Evolutionary conservation across 441 rosid species (phyloP), one percentile per base, ranked within the genome.

Genomic region (Aleurites moluccanus): DNA sequence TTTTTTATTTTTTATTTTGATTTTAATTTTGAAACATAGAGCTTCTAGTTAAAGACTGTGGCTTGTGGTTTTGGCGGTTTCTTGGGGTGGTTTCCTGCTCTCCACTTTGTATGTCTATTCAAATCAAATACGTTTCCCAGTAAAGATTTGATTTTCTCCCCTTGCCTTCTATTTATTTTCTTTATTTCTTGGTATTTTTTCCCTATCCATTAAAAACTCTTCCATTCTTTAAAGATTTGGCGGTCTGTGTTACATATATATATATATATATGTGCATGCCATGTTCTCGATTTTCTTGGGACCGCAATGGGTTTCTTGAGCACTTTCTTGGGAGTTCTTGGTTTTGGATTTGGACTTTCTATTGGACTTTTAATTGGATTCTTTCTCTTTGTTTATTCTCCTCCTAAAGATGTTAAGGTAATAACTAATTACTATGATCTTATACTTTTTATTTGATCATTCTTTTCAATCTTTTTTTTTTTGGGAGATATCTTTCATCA

Each of bases 281-380:
- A 42, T 45, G 56, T 47, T 78, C 14, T 53, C 77, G 72, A 45
- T 28, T 62, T 64, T 79, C 68, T 16, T 50, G 27, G 16, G 10
- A 61, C 15, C 59, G 6, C 77, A 47, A 87, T 88, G 92, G 92
- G 90, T 15, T 78, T 88, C 47, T 60, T 88, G 49, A 74, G 83
- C 45, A 73, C 86, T 80, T 23, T 86, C 16, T 65, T 88, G 74
- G 92, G 88, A 13, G 28, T 85, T 68, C 28, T 85, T 72, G 90
- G 92, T 66, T 89, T 86, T 80, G 85, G 79, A 28, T 76, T 86
- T 56, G 92, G 89, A 68, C 64, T 85, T 69, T 82, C 86, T n/a
- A 9, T 83, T 64, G 90, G 98, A 30, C 87, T 92, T 71, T 16
- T 86, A 69, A 20, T 86, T 49, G 98, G 98, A 1, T 92, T 91